These are phyloP conservation scores for Piromyces sp. DNA, from an alignment of 192 early-diverging fungal species.

Conservation along the genomic window DNA sequence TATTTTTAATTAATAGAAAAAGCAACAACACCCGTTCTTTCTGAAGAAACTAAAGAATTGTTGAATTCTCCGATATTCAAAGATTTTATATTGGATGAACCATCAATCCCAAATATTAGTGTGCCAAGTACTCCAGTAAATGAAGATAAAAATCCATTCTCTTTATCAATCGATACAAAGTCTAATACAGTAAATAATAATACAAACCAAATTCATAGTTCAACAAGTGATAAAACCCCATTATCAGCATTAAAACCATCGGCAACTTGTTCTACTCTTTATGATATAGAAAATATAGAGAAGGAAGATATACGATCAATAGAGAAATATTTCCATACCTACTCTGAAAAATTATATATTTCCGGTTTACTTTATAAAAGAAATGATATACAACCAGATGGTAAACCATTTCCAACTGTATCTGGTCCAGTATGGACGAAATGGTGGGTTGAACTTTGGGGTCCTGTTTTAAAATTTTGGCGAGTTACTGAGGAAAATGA, in stretches of 20 bases:
- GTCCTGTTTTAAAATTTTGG: slow-evolving; percentile 19
- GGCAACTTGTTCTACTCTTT: not conserved
- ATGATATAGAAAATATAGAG: not conserved
- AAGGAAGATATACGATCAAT: not conserved
- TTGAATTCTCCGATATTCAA: not conserved
- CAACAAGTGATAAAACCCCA: not conserved
- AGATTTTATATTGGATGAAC: not conserved
- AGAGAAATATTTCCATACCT: slow-evolving; percentile 2
- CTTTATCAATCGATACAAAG: not conserved
- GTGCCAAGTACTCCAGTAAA: no score
- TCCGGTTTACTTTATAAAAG: slow-evolving; percentile 22
- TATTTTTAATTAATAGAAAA: not conserved
- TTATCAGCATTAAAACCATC: not conserved
- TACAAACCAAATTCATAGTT: not conserved
- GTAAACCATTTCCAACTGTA: slow-evolving; percentile 7
- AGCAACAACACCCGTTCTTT: not conserved
- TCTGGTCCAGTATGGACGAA: slow-evolving; percentile 12
- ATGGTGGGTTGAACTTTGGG: slow-evolving; percentile 23
- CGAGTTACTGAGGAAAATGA: slow-evolving; percentile 18
- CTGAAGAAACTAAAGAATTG: not conserved
- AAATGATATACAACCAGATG: slow-evolving; percentile 10
- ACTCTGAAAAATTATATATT: slow-evolving; percentile 14
- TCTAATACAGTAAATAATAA: not conserved
- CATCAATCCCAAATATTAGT: not conserved
- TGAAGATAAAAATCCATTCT: no score